These are phyloP conservation scores for Plantago rigida DNA, from an alignment of 305 asterid genomes.

Conservation along the genomic window DNA sequence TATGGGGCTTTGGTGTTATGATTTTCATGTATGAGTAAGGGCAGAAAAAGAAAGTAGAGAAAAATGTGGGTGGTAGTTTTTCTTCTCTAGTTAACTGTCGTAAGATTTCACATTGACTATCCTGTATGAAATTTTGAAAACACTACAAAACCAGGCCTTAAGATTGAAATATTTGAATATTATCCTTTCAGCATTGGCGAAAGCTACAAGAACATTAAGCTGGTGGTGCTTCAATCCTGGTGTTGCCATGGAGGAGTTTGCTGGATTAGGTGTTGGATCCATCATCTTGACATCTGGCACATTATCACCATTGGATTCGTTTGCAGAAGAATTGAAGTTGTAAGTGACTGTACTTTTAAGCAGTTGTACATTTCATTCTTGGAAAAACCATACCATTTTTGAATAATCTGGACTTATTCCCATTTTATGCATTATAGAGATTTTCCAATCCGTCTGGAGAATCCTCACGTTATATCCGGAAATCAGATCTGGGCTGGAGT, in stretches of 20 bases:
- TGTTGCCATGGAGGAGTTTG: conserved; percentile 87
- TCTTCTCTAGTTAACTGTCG: conserved; percentile 16
- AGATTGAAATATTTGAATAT: conserved; percentile 17
- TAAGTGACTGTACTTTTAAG: conserved; percentile 32
- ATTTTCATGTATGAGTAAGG: too few relatives aligned
- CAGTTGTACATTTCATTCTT: conserved; percentile 18
- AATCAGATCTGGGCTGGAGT: conserved; percentile 94
- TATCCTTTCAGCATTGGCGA: conserved; percentile 37
- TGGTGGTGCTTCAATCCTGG: conserved; percentile 99
- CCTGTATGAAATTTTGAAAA: conserved; percentile 20
- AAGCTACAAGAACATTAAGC: conserved; percentile 71
- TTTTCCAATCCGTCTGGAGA: conserved; percentile 90
- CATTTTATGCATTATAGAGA: conserved; percentile 38
- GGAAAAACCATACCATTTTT: conserved; percentile 6
- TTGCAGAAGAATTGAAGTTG: conserved; percentile 92
- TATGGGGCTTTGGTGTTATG: too few relatives aligned
- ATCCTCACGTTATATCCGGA: conserved; percentile 93
- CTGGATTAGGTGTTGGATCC: conserved; percentile 72
- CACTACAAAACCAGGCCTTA: conserved; percentile 20
- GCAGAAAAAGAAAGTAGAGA: too few relatives aligned
- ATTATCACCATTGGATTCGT: conserved; percentile 91
- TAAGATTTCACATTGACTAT: conserved; percentile 17
- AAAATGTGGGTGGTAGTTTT: neutral
- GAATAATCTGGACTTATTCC: conserved; percentile 14
- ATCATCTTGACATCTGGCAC: conserved; percentile 97